Conservation (phyloP, 305 asterid species). For the Plantago coronopus region DNA sequence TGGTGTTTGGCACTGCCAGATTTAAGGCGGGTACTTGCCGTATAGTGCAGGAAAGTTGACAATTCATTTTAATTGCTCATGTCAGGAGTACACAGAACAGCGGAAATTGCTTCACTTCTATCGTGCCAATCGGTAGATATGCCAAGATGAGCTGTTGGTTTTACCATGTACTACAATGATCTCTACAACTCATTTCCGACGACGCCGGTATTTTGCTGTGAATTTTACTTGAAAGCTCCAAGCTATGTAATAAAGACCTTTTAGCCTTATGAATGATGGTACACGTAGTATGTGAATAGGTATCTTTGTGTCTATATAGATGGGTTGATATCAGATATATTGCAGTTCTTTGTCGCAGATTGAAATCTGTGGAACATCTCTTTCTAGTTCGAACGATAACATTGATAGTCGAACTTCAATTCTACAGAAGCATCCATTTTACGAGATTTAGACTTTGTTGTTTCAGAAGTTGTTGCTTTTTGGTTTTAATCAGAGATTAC, state of each 20-base stretch:
- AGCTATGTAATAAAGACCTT: background rate
- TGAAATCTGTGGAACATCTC: background rate
- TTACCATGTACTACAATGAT: constrained; percentile 11
- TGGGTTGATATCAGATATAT: background rate
- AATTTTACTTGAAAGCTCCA: constrained; percentile 6
- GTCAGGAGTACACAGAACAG: constrained; percentile 50
- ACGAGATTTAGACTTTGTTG: background rate
- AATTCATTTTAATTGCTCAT: constrained; percentile 17
- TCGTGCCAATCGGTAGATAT: constrained; percentile 39
- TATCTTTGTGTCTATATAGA: background rate
- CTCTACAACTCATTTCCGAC: constrained; percentile 15
- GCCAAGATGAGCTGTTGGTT: constrained; percentile 19
- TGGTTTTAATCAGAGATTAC: too few species aligned
- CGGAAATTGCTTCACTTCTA: constrained; percentile 70
- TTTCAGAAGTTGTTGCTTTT: background rate
- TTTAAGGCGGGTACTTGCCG: background rate
- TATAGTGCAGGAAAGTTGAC: constrained; percentile 18
- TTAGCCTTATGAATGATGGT: background rate
- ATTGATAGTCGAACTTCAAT: background rate
- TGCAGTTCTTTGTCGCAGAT: background rate
- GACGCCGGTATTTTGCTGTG: constrained; percentile 12
- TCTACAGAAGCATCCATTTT: background rate
- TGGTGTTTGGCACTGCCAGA: background rate
- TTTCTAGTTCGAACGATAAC: background rate
- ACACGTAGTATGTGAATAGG: background rate